These are phyloP conservation scores for Aotearoamyces nothofagi DNA, from an alignment of 2,329 filamentous ascomycete species.

Conservation along the genomic window DNA sequence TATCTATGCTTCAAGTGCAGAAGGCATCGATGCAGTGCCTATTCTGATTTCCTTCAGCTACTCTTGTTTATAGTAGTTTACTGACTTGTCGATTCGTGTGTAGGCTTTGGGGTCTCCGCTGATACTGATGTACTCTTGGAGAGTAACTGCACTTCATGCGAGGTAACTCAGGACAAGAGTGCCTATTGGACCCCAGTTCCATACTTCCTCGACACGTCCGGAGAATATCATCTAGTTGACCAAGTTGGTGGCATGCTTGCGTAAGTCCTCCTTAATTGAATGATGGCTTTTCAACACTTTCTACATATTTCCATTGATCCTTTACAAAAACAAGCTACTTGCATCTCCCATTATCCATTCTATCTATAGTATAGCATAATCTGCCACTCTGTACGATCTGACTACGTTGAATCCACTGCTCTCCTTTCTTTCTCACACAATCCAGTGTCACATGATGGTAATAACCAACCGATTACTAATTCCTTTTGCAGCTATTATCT, in stretches of 20 bases:
- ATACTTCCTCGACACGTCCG: slow-evolving; percentile 53
- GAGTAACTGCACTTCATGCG: slow-evolving; percentile 64
- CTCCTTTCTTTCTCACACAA: too few relatives aligned
- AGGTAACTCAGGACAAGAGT: slow-evolving; percentile 62
- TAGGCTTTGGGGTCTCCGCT: slow-evolving; percentile 50
- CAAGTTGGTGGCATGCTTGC: slow-evolving; percentile 75
- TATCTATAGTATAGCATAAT: too few relatives aligned
- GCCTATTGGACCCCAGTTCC: slow-evolving; percentile 70
- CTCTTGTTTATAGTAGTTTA: not conserved
- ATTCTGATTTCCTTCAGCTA: too few relatives aligned
- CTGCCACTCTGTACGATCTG: too few relatives aligned
- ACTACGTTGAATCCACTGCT: too few relatives aligned
- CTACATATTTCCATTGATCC: slow-evolving; percentile 1
- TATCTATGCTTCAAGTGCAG: too few relatives aligned
- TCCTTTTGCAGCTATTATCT: slow-evolving; percentile 59
- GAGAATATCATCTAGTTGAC: slow-evolving; percentile 50
- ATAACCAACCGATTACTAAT: too few relatives aligned
- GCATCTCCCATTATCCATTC: slow-evolving; percentile 1
- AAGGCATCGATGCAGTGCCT: too few relatives aligned
- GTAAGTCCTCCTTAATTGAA: slow-evolving; percentile 35
- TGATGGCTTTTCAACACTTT: slow-evolving; percentile 1
- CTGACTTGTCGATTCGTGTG: slow-evolving; percentile 5
- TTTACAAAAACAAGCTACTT: not conserved
- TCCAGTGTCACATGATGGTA: too few relatives aligned
- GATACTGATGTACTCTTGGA: slow-evolving; percentile 38